Percentiles rank a stretch among this genome's conserved stretches.
These are phyloP conservation scores for Psilocybe azurescens DNA, from an alignment of 768 basidiomycete genomes.

Conservation along the genomic window DNA sequence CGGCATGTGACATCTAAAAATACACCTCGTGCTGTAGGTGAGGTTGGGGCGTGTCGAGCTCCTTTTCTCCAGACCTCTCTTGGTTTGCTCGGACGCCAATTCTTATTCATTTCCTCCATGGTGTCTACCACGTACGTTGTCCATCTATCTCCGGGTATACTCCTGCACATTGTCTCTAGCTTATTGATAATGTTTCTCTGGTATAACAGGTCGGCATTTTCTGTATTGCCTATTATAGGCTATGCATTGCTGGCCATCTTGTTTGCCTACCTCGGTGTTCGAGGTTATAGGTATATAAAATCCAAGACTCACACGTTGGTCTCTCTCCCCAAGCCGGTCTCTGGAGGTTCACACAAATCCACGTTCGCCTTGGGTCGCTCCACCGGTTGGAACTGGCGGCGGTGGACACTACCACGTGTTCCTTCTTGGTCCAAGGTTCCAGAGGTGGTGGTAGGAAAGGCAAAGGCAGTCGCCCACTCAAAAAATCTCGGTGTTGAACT, in stretches of 20 bases:
- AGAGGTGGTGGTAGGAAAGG: slow-evolving; percentile 14
- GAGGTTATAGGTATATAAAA: slow-evolving; percentile 13
- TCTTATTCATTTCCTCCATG: slow-evolving; percentile 15
- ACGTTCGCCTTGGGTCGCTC: slow-evolving; percentile 15
- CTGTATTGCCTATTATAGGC: slow-evolving; percentile 19
- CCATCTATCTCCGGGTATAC: slow-evolving; percentile 8
- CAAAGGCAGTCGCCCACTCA: slow-evolving; percentile 8
- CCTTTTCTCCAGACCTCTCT: slow-evolving; percentile 15
- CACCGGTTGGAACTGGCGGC: slow-evolving; percentile 15
- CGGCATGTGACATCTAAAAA: slow-evolving; percentile 24
- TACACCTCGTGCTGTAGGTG: slow-evolving; percentile 23
- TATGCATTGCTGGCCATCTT: slow-evolving; percentile 22
- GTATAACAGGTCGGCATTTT: slow-evolving; percentile 10
- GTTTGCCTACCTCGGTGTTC: slow-evolving; percentile 20
- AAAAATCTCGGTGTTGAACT: slow-evolving; percentile 25
- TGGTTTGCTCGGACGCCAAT: slow-evolving; percentile 7
- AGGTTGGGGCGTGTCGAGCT: slow-evolving; percentile 16
- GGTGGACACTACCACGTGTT: slow-evolving; percentile 21
- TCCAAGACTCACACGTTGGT: slow-evolving; percentile 1
- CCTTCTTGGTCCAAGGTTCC: slow-evolving; percentile 14
- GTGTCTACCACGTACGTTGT: slow-evolving; percentile 23
- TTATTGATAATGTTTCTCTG: slow-evolving; percentile 8
- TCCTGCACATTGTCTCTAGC: slow-evolving; percentile 3
- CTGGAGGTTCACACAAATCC: background rate
- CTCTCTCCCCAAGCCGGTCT: slow-evolving; percentile 15